Conservation (phyloP, 192 early-diverging fungal genomes). For the Oehlia diaphana region DNA sequence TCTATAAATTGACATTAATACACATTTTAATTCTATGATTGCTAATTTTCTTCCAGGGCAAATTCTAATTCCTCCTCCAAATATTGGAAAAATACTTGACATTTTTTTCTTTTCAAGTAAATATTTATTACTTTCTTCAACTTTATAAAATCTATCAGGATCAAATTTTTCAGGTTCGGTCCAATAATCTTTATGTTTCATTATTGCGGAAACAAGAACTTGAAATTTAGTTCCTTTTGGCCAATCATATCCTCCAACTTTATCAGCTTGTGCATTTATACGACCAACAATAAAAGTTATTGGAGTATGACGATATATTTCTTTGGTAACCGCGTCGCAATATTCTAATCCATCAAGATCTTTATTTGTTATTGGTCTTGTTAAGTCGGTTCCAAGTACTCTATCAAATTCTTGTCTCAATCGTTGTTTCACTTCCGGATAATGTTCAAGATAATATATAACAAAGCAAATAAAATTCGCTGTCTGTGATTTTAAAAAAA, state of each 20-base stretch:
- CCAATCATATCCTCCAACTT: conserved; percentile 12
- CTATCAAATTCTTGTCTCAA: not conserved
- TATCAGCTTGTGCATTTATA: not conserved
- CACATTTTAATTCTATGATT: not conserved
- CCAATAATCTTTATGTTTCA: not conserved
- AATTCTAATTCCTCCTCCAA: conserved; percentile 1
- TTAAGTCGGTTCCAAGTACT: not conserved
- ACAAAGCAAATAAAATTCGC: not conserved
- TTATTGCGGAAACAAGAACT: not conserved
- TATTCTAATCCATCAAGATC: conserved; percentile 6
- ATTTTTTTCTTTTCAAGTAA: not conserved
- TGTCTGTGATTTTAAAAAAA: conserved; percentile 1
- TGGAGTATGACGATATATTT: not conserved
- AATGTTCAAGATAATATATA: not conserved
- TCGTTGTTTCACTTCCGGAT: conserved; percentile 4
- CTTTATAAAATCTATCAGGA: conserved; percentile 17
- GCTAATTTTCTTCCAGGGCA: conserved; percentile 12
- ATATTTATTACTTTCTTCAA: not conserved
- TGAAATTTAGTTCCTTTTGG: not conserved
- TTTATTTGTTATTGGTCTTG: not conserved
- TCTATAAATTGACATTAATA: not conserved
- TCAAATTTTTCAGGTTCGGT: conserved; percentile 10
- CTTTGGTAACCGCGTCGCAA: conserved; percentile 10
- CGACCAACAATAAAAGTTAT: not conserved
- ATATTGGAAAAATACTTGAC: not conserved